Evolutionary conservation across 2,329 filamentous ascomycete genomes (phyloP).

Genomic region (Xylariomycetidae sp.): DNA sequence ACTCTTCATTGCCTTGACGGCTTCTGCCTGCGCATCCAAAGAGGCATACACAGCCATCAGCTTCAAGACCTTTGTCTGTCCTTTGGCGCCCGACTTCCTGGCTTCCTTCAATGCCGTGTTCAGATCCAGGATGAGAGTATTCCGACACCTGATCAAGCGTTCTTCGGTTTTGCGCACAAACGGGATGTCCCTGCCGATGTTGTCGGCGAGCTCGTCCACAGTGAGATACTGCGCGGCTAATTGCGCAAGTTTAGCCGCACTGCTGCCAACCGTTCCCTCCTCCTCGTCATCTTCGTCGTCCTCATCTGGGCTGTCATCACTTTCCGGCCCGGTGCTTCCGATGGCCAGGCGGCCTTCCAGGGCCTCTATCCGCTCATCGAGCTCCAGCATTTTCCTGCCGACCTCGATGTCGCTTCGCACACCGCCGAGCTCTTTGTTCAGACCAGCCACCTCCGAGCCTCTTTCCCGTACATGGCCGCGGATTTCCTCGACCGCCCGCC

Average conservation of each 20-base stretch:
- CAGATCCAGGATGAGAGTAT: constrained; percentile 51
- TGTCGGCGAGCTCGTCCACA: constrained; percentile 35
- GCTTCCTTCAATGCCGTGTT: constrained; percentile 40
- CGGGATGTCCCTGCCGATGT: constrained; percentile 40
- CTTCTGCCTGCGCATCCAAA: constrained; percentile 46
- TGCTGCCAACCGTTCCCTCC: constrained; percentile 35
- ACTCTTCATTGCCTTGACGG: constrained; percentile 42
- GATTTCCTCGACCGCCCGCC: constrained; percentile 72
- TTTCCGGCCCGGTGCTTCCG: constrained; percentile 28
- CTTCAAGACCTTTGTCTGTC: constrained; percentile 41
- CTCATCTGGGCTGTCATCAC: constrained; percentile 31
- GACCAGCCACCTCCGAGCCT: constrained; percentile 53
- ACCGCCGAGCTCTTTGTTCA: constrained; percentile 61
- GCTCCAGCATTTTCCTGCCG: constrained; percentile 58
- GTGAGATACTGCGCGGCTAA: constrained; percentile 41
- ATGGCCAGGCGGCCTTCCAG: constrained; percentile 60
- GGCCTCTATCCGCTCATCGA: constrained; percentile 55
- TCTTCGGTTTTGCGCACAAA: constrained; percentile 48
- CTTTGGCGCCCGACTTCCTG: constrained; percentile 35
- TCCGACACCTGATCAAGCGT: constrained; percentile 46
- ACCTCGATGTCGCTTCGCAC: constrained; percentile 58
- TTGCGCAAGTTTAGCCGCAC: constrained; percentile 38
- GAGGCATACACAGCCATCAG: constrained; percentile 48
- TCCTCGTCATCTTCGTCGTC: constrained; percentile 32
- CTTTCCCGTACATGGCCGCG: constrained; percentile 58